Base-by-base conservation (phyloP, 2,329 filamentous ascomycete species). In the Fusarium praegraminearum region DNA sequence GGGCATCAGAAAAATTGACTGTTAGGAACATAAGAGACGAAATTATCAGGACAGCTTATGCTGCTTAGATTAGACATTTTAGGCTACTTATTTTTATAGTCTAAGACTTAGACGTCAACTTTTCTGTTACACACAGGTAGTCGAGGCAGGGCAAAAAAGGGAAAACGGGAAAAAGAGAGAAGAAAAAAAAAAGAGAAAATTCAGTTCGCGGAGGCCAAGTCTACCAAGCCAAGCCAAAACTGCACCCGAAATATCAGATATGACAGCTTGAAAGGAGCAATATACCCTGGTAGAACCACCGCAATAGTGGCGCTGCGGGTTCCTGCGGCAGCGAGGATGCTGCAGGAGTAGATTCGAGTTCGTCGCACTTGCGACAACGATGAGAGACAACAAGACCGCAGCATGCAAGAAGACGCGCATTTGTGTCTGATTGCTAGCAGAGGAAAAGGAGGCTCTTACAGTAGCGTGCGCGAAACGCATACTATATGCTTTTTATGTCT, bases 241-340 rank as follows among this genome's bases (percentile, higher is more conserved):
- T 8, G n/a, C 24, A 30, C 30, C 24, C 36, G 9, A 49, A 36
- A 36, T 35, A 28, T 36, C 24, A 56, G 16, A 50, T 35, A 30
- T 38, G 22, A 38, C 32, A 26, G 24, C 32, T 50, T 38, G 22
- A 30, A 33, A 38, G 12, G 32, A 56, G 24, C 35, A 41, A 18
- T 11, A 52, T 40, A 38, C 24, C 44, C 41, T 45, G 20, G 16
- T 13, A 33, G 32, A 38, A 50, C 30, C 32, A 26, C 53, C 20
- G n/a, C 13, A 49, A 24, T 52, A 56, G 61, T 69, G 67, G 67
- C 67, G 59, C 54, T 32, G 40, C 63, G 67, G 63, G 67, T 68
- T 71, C 67, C 67, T 70, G 67, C 63, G 67, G 67, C 61, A 65
- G 51, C 67, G 63, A 59, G 60, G 63, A 46, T 51, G 32, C 33